These are phyloP conservation scores for Caryopteris hybrid DNA, from an alignment of 305 asterid species.

Conservation along the genomic window DNA sequence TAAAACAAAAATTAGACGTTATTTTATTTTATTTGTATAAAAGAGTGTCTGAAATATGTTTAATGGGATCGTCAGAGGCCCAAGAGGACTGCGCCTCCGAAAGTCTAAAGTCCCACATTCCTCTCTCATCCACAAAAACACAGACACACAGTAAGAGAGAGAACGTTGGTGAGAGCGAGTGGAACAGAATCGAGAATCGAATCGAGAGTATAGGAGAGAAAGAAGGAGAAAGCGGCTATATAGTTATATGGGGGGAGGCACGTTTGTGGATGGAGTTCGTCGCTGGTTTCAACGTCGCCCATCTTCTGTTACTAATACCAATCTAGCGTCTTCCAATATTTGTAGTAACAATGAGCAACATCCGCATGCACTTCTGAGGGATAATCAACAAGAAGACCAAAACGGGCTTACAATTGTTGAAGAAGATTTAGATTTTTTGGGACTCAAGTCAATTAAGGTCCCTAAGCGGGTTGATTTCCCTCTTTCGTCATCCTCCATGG, in stretches of 20 bases:
- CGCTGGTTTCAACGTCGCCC: constrained; percentile 75
- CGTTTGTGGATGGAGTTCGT: constrained; percentile 92
- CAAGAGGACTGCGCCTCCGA: constrained; percentile 11
- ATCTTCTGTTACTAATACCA: constrained; percentile 22
- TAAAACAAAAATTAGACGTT: not conserved
- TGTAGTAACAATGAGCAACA: constrained; percentile 23
- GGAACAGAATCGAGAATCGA: constrained; percentile 35
- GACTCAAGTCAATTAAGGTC: constrained; percentile 54
- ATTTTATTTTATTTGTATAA: not conserved
- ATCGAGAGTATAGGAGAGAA: constrained; percentile 31
- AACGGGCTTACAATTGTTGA: constrained; percentile 34
- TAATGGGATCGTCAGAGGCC: not conserved
- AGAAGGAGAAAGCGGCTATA: constrained; percentile 6
- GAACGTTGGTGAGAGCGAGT: constrained; percentile 34
- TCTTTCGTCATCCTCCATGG: constrained; percentile 51
- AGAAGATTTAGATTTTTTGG: constrained; percentile 67
- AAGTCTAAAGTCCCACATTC: constrained; percentile 1
- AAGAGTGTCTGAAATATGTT: not conserved
- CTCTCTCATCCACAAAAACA: constrained; percentile 24
- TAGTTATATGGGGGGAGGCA: constrained; percentile 79
- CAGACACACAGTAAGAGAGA: constrained; percentile 1
- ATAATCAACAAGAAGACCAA: constrained; percentile 18
- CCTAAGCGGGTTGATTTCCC: constrained; percentile 58
- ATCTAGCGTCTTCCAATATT: constrained; percentile 22
- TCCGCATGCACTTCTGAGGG: constrained; percentile 25